A percentile compares a stretch with the other conserved stretches of the same genome.
Conservation (phyloP, 2,329 filamentous ascomycete species). For the Rachicladosporium sp. region DNA sequence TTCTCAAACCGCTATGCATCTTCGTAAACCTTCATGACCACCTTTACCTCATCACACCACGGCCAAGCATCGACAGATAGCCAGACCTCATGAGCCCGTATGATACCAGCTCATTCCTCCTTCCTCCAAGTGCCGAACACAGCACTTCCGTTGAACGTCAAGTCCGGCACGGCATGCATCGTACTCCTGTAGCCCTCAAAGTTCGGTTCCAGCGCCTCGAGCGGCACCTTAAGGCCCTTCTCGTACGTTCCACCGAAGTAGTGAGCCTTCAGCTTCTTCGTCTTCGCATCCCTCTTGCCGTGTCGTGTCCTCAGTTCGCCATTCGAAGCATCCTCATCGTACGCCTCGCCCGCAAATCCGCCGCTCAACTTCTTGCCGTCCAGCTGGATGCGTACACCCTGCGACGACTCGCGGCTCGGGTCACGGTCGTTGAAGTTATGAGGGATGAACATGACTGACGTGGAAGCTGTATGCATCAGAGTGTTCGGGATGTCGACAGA, state of each 20-base stretch:
- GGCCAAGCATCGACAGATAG: too few species aligned
- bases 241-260: slow-evolving; percentile 20
- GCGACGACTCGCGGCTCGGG: slow-evolving; percentile 2
- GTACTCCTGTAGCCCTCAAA: slow-evolving; percentile 13
- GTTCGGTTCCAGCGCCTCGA: slow-evolving; percentile 18
- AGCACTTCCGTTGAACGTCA: slow-evolving; percentile 16
- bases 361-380: slow-evolving; percentile 14
- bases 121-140: background rate
- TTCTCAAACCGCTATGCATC: too few species aligned
- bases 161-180: slow-evolving; percentile 12
- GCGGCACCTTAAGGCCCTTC: slow-evolving; percentile 12
- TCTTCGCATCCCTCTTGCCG: slow-evolving; percentile 7
- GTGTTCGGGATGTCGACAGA: slow-evolving; percentile 12
- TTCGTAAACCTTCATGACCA: too few species aligned
- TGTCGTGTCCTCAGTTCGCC: slow-evolving; percentile 6
- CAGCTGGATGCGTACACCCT: slow-evolving; percentile 20
- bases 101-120: too few species aligned
- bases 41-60: too few species aligned
- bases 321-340: background rate
- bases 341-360: slow-evolving; percentile 13
- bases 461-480: background rate
- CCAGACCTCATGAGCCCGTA: too few species aligned
- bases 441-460: background rate
- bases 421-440: background rate
- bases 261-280: slow-evolving; percentile 11